These are phyloP conservation scores for Pythium periplocum DNA, from an alignment of 352 stramenopile species.

Conservation along the genomic window DNA sequence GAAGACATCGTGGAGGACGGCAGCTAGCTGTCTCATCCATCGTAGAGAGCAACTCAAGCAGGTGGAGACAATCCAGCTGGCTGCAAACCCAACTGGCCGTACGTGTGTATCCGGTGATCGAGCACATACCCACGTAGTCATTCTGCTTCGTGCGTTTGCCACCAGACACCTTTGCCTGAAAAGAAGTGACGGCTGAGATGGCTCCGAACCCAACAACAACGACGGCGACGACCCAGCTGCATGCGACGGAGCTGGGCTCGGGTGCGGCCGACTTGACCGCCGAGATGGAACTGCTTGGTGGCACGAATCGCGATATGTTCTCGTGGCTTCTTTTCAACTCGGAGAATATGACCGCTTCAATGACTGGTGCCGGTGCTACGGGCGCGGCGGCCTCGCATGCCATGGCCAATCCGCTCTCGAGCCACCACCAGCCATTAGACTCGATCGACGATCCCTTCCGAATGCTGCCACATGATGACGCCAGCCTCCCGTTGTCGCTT, in stretches of 20 bases:
- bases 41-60: no score
- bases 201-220: not conserved
- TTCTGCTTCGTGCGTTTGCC: no score
- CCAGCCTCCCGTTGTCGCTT: slow-evolving; percentile 33
- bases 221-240: slow-evolving; percentile 12
- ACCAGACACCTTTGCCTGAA: no score
- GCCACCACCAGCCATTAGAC: slow-evolving; percentile 24
- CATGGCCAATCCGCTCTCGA: slow-evolving; percentile 14
- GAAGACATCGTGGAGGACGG: no score
- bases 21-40: no score
- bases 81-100: no score
- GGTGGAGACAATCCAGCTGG: no score
- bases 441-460: slow-evolving; percentile 56
- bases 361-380: slow-evolving; percentile 2
- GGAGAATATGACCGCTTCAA: slow-evolving; percentile 33
- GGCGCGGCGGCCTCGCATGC: slow-evolving; percentile 1
- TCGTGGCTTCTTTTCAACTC: slow-evolving; percentile 85
- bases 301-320: slow-evolving; percentile 79
- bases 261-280: slow-evolving; percentile 25
- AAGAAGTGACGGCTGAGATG: no score
- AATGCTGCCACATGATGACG: slow-evolving; percentile 42
- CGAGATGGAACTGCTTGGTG: slow-evolving; percentile 65
- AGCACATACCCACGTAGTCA: no score
- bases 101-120: no score
- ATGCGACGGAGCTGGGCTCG: slow-evolving; percentile 8